Evolutionary conservation across 23 red algal genomes (phyloP), one percentile per base, ranked within the genome.

Genomic region (Gracilaria domingensis): DNA sequence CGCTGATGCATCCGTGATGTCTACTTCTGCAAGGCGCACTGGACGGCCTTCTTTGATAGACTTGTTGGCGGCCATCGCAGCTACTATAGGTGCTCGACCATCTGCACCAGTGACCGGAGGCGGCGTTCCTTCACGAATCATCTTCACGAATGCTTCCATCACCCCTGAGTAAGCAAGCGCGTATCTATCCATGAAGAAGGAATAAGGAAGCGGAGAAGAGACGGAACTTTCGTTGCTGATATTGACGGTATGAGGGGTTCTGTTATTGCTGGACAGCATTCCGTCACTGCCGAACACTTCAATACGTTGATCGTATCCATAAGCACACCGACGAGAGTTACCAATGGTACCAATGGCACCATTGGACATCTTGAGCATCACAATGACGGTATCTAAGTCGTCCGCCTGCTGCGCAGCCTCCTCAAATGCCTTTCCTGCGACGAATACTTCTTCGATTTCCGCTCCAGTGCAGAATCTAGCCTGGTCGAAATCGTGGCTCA

Each of bases 401-500:
- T 84, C 56, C 12, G 85, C 93, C 80, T 89, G 58, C 25, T 88
- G 93, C 18, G 89, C 94, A 76, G 85, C 93, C 66, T 98, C 88
- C 40, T 85, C 80, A 47, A 88, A 93, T 34, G 94, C 94, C 90
- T 95, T 92, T 8, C 96, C 96, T 2, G 81, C 76, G 57, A 94
- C 92, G 37, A 61, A 87, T 0, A 98, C 91, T 79, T 95, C 92
- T 65, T 88, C 92, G 67, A 93, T 95, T 86, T 98, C 96, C 56
- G 83, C 83, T 0, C 93, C 93, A 58, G 87, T 95, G 44, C 95
- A 88, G 71, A 95, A 98, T 34, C 97, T 74, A 21, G 93, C 93
- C 25, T 94, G 81, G 83, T 98, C 97, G 85, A 98, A 96, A 85
- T 98, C 97, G 83, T 98, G 97, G 81, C 95, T 98, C 73, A 95